A percentile compares a stretch with the other conserved stretches of the same genome.
phyloP scores from a whole-genome alignment of 768 basidiomycete species.

The Suillus subaureus region DNA sequence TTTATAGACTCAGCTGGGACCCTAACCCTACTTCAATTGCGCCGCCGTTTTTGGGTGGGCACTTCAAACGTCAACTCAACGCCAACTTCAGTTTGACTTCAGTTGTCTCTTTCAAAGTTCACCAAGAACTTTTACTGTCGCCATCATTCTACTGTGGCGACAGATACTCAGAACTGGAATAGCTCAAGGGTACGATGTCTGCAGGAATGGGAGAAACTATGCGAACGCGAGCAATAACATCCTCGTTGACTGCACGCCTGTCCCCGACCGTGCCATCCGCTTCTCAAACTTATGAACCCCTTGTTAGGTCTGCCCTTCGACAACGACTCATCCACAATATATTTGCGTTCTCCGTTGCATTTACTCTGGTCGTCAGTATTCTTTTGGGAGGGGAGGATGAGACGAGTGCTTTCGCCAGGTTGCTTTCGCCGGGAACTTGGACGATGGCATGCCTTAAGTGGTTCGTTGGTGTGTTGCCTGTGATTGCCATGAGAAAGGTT shows the following conservation, averaged over 20 bases:
- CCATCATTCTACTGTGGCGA: not conserved
- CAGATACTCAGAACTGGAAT: not conserved
- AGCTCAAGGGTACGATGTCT: conserved; percentile 4
- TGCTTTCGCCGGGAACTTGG: conserved; percentile 49
- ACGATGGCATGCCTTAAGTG: conserved; percentile 46
- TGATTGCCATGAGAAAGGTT: conserved; percentile 57
- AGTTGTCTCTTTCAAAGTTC: not conserved
- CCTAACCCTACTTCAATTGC: not conserved
- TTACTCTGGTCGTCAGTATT: conserved; percentile 46
- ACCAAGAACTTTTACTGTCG: conserved; percentile 3
- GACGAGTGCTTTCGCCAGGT: conserved; percentile 29
- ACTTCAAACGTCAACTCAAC: not conserved
- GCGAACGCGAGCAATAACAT: conserved; percentile 43
- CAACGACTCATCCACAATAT: conserved; percentile 59
- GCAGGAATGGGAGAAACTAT: not conserved
- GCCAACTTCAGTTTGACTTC: no score
- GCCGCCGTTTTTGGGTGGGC: no score
- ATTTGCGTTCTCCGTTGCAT: conserved; percentile 51
- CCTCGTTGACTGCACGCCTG: conserved; percentile 41
- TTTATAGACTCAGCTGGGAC: no score
- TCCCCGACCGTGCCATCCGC: conserved; percentile 60
- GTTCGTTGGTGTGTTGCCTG: conserved; percentile 56
- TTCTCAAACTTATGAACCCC: conserved; percentile 62
- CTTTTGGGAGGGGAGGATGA: conserved; percentile 31
- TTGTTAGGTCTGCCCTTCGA: conserved; percentile 61